Percentiles rank a stretch among this genome's conserved stretches.
These are phyloP conservation scores for Ziziphus jujuba DNA, from an alignment of 306 rosid genomes.

Conservation along the genomic window DNA sequence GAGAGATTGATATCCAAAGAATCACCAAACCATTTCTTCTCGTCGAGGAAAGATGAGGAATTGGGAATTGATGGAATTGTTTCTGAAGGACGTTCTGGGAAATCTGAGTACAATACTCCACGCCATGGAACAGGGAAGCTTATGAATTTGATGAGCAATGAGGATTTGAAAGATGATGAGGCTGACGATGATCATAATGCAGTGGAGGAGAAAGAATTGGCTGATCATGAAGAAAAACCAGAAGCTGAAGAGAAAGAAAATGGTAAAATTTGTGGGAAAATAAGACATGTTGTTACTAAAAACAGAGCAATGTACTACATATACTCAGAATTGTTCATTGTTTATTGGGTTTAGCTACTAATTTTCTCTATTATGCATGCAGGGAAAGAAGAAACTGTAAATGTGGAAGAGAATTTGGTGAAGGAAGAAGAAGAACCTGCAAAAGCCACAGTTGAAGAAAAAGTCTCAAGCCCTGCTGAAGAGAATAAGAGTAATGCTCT, in stretches of 20 bases:
- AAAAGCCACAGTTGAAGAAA: conserved; percentile 7
- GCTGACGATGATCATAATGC: not conserved
- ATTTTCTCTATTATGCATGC: not conserved
- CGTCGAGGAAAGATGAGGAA: conserved; percentile 33
- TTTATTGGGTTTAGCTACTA: not conserved
- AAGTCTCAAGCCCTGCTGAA: conserved; percentile 24
- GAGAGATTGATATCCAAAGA: conserved; percentile 22
- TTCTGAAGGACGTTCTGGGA: conserved; percentile 30
- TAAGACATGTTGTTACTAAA: no score
- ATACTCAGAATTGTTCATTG: no score
- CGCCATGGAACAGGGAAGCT: conserved; percentile 26
- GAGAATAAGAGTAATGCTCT: conserved; percentile 21
- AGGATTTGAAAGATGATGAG: conserved; percentile 1
- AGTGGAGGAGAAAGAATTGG: not conserved
- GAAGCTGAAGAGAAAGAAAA: conserved; percentile 13
- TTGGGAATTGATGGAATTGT: conserved; percentile 26
- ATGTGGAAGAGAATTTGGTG: conserved; percentile 26
- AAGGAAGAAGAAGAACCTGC: conserved; percentile 24
- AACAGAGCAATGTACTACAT: no score
- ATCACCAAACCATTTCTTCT: conserved; percentile 24
- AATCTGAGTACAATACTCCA: conserved; percentile 36
- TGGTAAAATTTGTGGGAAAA: no score
- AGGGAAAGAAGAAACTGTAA: conserved; percentile 24
- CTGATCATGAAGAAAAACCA: not conserved
- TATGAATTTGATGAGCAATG: not conserved